Conservation (phyloP, 2,329 filamentous ascomycete genomes). For the Colletotrichum ledebouriae region DNA sequence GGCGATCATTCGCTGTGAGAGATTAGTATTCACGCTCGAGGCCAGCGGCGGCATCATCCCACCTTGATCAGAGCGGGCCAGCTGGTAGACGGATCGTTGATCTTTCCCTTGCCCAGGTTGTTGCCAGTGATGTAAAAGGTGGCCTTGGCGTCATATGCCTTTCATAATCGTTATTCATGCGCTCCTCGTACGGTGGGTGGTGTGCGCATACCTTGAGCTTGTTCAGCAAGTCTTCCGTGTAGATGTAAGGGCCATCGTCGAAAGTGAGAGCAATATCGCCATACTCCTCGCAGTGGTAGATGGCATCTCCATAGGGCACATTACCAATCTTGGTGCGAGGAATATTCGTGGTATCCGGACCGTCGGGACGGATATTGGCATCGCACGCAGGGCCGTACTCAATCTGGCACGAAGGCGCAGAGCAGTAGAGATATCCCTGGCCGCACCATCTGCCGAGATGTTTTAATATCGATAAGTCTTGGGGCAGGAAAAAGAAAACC, state of each 20-base stretch:
- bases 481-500: background rate
- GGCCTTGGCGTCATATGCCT: constrained; percentile 70
- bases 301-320: constrained; percentile 68
- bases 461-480: background rate
- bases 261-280: constrained; percentile 67
- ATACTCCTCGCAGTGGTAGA: constrained; percentile 68
- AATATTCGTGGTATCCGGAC: constrained; percentile 67
- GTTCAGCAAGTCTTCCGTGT: constrained; percentile 58
- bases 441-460: constrained; percentile 65
- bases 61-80: constrained; percentile 56
- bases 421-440: constrained; percentile 67
- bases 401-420: constrained; percentile 72
- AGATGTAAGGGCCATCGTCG: constrained; percentile 61
- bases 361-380: constrained; percentile 65
- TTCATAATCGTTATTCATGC: background rate
- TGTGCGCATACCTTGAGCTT: constrained; percentile 55
- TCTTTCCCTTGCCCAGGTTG: constrained; percentile 58
- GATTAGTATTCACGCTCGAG: background rate
- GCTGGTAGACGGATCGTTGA: constrained; percentile 60
- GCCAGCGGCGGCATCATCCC: constrained; percentile 31
- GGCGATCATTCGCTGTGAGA: constrained; percentile 57
- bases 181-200: background rate
- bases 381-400: constrained; percentile 73
- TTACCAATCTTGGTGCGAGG: constrained; percentile 65
- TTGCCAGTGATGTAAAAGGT: constrained; percentile 72